Evolutionary conservation across 495 filamentous ascomycete genomes (phyloP).

Genomic region (Xylaria nigripes): DNA sequence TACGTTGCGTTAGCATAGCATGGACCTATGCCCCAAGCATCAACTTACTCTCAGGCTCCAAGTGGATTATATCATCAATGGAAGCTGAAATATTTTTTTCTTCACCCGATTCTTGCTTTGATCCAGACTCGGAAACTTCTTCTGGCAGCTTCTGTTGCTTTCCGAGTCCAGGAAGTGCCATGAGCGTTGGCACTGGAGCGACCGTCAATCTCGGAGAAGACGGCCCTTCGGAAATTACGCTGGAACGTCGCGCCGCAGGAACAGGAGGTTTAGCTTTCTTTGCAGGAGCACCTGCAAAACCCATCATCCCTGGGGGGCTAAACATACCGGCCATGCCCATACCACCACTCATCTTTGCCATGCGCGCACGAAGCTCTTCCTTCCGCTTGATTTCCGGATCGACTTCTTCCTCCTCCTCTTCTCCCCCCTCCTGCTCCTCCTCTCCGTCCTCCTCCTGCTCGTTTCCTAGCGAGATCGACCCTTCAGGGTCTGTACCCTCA

Average conservation of each 20-base stretch:
- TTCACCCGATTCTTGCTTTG: constrained; percentile 26
- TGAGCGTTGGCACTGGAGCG: constrained; percentile 57
- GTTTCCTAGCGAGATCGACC: constrained; percentile 35
- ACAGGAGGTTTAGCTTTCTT: constrained; percentile 57
- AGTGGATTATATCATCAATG: constrained; percentile 30
- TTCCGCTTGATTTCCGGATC: constrained; percentile 82
- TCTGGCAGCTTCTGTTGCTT: constrained; percentile 29
- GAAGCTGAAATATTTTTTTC: constrained; percentile 22
- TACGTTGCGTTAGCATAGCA: constrained; percentile 7
- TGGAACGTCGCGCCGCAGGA: constrained; percentile 35
- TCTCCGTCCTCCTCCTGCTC: constrained; percentile 51
- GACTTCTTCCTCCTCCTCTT: constrained; percentile 83
- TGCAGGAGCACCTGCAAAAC: constrained; percentile 43
- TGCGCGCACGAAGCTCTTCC: constrained; percentile 83
- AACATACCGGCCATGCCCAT: constrained; percentile 98
- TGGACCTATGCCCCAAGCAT: background rate
- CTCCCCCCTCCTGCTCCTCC: constrained; percentile 14
- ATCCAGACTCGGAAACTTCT: constrained; percentile 33
- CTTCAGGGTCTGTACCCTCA: constrained; percentile 24
- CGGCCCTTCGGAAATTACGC: constrained; percentile 41
- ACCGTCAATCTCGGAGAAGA: constrained; percentile 42
- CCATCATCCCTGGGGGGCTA: constrained; percentile 65
- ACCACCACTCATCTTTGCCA: constrained; percentile 97
- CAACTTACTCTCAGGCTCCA: constrained; percentile 42
- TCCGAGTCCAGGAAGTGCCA: constrained; percentile 66